Evolutionary conservation across 768 basidiomycete species (phyloP).

Genomic region (Amanita subjunquillea): DNA sequence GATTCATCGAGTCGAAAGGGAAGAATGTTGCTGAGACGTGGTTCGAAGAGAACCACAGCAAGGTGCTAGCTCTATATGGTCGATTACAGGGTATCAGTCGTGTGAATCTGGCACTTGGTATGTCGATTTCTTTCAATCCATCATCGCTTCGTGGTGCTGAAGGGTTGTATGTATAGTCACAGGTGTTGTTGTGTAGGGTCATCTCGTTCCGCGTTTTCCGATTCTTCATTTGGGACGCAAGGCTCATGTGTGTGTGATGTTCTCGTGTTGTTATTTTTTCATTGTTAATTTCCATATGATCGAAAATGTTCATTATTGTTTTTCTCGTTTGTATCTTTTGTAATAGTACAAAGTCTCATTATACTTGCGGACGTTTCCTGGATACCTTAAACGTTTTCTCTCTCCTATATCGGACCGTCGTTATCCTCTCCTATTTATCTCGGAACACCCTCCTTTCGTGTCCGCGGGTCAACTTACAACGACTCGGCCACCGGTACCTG

Average conservation of each 20-base stretch:
- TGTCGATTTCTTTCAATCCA: not conserved
- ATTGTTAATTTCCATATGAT: not conserved
- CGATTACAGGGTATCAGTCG: not conserved
- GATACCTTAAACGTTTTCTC: not conserved
- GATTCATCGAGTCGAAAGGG: not conserved
- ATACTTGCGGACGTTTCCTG: not conserved
- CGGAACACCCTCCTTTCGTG: too few species aligned
- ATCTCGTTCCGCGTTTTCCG: not conserved
- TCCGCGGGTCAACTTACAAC: too few species aligned
- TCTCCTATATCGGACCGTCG: not conserved
- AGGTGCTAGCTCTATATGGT: not conserved
- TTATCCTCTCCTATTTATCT: not conserved
- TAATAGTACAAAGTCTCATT: not conserved
- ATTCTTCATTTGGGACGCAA: not conserved
- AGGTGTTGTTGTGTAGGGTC: not conserved
- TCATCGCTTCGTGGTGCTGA: not conserved
- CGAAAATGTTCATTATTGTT: not conserved
- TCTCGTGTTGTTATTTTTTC: not conserved
- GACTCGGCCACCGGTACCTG: too few species aligned
- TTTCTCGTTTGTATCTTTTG: not conserved
- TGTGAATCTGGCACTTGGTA: constrained; percentile 1
- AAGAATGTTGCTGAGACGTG: not conserved
- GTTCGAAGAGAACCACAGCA: not conserved
- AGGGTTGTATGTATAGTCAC: not conserved
- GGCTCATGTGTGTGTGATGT: not conserved